Base-by-base conservation (phyloP, 371 early-diverging fungal species). In the Mortierella sp. region DNA sequence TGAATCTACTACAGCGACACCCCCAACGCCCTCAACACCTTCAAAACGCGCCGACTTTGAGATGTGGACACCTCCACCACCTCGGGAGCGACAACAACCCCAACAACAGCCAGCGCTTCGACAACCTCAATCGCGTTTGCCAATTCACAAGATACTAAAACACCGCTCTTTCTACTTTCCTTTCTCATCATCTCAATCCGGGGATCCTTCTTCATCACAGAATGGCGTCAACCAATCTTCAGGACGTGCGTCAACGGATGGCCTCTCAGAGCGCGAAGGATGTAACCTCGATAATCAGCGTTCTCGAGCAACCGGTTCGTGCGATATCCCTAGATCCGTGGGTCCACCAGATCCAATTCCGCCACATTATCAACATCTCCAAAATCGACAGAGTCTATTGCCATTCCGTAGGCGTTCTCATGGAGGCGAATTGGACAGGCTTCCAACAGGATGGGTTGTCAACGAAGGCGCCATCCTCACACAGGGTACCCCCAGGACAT, bases 291-390 rank as follows among this genome's bases (percentile, higher is more conserved):
- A 54, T 0, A 37, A 3, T 13, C 34, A 25, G 12, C 47, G 21
- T 12, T 22, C 57, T 25, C 53, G 54, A 13, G 27, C 53, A 22
- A n/a, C 67, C 13, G 41, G 55, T 6, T 67, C 69, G 0, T 52
- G 57, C 24, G 65, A 67, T 49, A 47, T 57, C 21, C 73, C 62
- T 28, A 55, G 68, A 10, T 46, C 74, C 14, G 41, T 74, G 16
- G 77, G 77, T 5, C 77, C 77, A 31, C 77, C 77, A 34, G 77
- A 76, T 39, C 77, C 77, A 14, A 69, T 76, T 39, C 77, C 77
- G 4, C 58, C 50, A 3, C 52, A 76, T 39, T 76, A 76, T n/a
- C 77, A 69, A 22, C 77, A 69, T 37, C 59, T 76, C 9, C 74
- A 73, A 41, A 63, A 54, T 27, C 67, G 67, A n/a, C 53, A 57